Conservation (phyloP, 176 grass and related monocot species). For the Carex cristatella region DNA sequence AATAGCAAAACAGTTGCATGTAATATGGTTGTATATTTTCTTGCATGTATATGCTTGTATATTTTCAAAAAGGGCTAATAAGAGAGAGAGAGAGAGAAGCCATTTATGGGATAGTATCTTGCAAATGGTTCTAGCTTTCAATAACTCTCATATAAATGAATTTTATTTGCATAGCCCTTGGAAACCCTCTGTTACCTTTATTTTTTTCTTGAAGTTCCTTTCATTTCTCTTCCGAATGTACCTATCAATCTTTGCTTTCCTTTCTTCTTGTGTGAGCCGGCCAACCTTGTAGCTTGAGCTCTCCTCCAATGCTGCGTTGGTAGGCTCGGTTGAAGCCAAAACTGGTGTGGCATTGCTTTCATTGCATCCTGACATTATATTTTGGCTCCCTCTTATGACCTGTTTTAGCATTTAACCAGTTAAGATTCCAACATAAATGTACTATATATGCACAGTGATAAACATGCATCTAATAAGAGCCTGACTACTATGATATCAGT, state of each 20-base stretch:
- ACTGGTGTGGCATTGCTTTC: conserved; percentile 30
- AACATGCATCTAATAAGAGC: not conserved
- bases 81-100: not conserved
- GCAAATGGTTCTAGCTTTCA: not conserved
- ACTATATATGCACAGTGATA: not conserved
- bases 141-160: not conserved
- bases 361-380: conserved; percentile 42
- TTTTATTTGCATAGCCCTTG: not conserved
- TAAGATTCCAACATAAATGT: conserved; percentile 14
- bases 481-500: too few species aligned
- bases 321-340: conserved; percentile 14
- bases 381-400: conserved; percentile 45
- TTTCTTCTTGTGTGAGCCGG: conserved; percentile 74
- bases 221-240: conserved; percentile 91
- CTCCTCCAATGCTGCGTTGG: conserved; percentile 48
- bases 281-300: conserved; percentile 68
- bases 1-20: not conserved
- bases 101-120: not conserved
- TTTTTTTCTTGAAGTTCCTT: conserved; percentile 98
- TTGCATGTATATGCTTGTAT: too few species aligned
- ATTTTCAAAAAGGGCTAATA: not conserved
- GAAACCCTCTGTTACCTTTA: conserved; percentile 56
- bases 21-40: not conserved
- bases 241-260: conserved; percentile 84
- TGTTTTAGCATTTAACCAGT: conserved; percentile 26